phyloP scores from a whole-genome alignment of 495 filamentous ascomycete species.

The Xylaria grammica region DNA sequence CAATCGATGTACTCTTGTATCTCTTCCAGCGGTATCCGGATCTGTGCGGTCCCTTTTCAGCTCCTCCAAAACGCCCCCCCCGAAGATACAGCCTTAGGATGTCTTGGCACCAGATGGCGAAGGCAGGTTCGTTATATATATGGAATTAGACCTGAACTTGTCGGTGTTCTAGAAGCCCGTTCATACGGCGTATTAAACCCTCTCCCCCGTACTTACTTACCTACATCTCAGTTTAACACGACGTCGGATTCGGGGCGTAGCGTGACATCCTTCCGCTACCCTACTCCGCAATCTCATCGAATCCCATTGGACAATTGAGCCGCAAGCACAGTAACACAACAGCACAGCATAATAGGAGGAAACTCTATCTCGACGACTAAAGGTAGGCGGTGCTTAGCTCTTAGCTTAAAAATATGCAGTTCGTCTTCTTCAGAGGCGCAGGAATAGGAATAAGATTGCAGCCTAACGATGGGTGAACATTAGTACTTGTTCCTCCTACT shows the following conservation, averaged over 20 bases:
- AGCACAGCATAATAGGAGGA: neutral
- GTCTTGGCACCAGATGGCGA: neutral
- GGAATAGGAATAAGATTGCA: neutral
- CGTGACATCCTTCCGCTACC: neutral
- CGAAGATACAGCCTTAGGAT: neutral
- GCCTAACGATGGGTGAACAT: neutral
- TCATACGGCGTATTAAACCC: conserved; percentile 6
- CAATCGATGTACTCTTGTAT: conserved; percentile 1
- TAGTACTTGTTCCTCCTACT: neutral
- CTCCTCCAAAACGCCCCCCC: neutral
- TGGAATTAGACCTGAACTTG: neutral
- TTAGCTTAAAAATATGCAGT: neutral
- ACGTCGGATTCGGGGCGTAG: neutral
- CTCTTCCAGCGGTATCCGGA: too few relatives aligned
- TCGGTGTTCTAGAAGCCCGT: neutral
- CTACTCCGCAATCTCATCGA: neutral
- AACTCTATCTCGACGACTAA: conserved; percentile 17
- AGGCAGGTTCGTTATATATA: neutral
- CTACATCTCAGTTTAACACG: neutral
- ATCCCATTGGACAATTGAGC: conserved; percentile 5
- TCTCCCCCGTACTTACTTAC: too few relatives aligned
- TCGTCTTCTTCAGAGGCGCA: conserved; percentile 7
- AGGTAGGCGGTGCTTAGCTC: neutral
- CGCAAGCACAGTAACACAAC: too few relatives aligned
- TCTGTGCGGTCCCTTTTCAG: neutral